Conservation (phyloP, 495 filamentous ascomycete species). For the Xylaria castorea region DNA sequence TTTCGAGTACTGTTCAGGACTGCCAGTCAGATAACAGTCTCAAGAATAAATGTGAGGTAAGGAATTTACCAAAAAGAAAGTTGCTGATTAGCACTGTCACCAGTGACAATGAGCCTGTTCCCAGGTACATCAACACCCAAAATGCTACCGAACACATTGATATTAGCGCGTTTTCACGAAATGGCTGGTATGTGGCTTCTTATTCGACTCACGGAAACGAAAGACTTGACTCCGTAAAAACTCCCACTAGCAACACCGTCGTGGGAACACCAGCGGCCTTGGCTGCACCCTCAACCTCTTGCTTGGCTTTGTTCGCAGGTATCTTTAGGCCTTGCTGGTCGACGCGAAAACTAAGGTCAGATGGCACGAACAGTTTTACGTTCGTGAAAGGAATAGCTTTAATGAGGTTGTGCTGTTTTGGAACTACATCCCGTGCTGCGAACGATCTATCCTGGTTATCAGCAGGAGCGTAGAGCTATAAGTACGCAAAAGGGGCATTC, state of each 20-base stretch:
- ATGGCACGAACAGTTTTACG: constrained; percentile 39
- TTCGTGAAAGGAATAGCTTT: constrained; percentile 35
- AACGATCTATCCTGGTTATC: constrained; percentile 28
- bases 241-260: constrained; percentile 28
- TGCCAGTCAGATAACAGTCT: background rate
- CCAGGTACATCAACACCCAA: constrained; percentile 32
- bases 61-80: constrained; percentile 31
- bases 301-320: constrained; percentile 32
- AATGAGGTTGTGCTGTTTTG: constrained; percentile 33
- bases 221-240: constrained; percentile 33
- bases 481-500: background rate
- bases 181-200: background rate
- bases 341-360: constrained; percentile 30
- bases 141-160: constrained; percentile 22
- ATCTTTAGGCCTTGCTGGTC: constrained; percentile 30
- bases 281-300: constrained; percentile 33
- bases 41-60: background rate
- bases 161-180: background rate
- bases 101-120: constrained; percentile 35
- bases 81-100: constrained; percentile 36
- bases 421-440: constrained; percentile 31
- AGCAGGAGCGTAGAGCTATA: background rate
- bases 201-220: constrained; percentile 28
- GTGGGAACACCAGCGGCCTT: constrained; percentile 34
- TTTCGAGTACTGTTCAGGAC: constrained; percentile 28